Percentiles rank a stretch among this genome's conserved stretches.
phyloP scores from a whole-genome alignment of 1,139 yeast species.

The Trichomonascaceae sp. region DNA sequence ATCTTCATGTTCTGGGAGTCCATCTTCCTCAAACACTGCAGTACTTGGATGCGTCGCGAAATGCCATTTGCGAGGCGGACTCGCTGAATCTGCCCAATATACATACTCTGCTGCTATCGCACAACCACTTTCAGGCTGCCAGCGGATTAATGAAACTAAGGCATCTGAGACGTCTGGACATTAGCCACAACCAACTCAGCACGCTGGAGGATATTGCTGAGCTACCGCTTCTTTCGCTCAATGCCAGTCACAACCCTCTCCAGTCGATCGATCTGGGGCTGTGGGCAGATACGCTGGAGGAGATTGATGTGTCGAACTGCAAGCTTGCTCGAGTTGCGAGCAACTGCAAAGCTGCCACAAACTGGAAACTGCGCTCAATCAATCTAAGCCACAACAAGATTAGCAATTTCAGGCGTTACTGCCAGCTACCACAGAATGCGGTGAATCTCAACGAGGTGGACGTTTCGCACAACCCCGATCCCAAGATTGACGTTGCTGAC shows the following conservation, averaged over 20 bases:
- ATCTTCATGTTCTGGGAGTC: background rate
- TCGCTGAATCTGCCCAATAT: background rate
- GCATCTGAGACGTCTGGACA: constrained; percentile 17
- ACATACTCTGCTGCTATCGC: constrained; percentile 5
- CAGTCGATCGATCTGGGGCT: constrained; percentile 21
- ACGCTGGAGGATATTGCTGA: constrained; percentile 21
- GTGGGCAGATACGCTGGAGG: constrained; percentile 20
- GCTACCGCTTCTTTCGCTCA: constrained; percentile 8
- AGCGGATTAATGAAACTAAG: constrained; percentile 23
- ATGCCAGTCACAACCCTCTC: constrained; percentile 11
- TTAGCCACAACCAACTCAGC: constrained; percentile 21
- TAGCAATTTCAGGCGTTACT: background rate
- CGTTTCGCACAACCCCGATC: background rate
- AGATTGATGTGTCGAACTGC: constrained; percentile 21
- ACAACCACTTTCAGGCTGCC: constrained; percentile 23
- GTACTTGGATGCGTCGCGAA: background rate
- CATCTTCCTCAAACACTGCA: background rate
- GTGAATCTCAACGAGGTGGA: background rate
- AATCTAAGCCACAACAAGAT: background rate
- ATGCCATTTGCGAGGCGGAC: background rate
- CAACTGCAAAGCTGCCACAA: constrained; percentile 18
- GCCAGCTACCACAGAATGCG: background rate
- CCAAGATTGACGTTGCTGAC: background rate
- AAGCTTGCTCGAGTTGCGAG: constrained; percentile 19
- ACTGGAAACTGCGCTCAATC: background rate